Percentiles rank a stretch among this genome's conserved stretches.
Conservation (phyloP, 2,329 filamentous ascomycete species). For the Neodidymelliopsis sp. region DNA sequence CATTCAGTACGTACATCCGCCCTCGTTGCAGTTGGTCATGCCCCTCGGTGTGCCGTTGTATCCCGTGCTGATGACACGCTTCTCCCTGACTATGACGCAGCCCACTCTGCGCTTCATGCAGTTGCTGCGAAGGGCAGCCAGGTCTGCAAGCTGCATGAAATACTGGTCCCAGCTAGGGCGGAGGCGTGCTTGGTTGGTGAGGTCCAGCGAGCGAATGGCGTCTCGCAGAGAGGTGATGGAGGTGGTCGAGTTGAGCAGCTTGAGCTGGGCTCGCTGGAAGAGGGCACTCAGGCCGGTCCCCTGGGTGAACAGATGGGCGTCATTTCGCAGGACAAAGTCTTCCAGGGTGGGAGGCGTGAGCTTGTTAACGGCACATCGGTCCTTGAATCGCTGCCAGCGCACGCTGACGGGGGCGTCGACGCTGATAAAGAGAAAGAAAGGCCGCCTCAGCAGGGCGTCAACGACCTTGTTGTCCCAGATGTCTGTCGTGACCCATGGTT, state of each 20-base stretch:
- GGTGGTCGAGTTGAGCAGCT: slow-evolving; percentile 83
- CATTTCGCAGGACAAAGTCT: slow-evolving; percentile 69
- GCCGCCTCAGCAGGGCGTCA: slow-evolving; percentile 77
- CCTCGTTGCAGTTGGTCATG: slow-evolving; percentile 88
- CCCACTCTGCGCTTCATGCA: slow-evolving; percentile 98
- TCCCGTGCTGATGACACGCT: slow-evolving; percentile 89
- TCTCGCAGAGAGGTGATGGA: slow-evolving; percentile 75
- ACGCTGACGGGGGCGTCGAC: slow-evolving; percentile 88
- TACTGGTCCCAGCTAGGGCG: slow-evolving; percentile 95
- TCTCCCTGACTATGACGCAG: slow-evolving; percentile 86
- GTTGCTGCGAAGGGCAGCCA: slow-evolving; percentile 89
- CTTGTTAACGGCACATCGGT: slow-evolving; percentile 60
- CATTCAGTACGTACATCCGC: slow-evolving; percentile 69
- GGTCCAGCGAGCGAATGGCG: slow-evolving; percentile 75
- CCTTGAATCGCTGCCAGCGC: slow-evolving; percentile 80
- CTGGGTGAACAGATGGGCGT: slow-evolving; percentile 77
- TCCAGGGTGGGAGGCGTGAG: slow-evolving; percentile 62
- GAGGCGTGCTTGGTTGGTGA: slow-evolving; percentile 79
- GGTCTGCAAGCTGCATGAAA: slow-evolving; percentile 95
- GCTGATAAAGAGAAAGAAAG: slow-evolving; percentile 92
- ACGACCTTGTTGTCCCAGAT: slow-evolving; percentile 76
- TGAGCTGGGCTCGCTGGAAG: slow-evolving; percentile 81
- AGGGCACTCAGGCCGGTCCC: slow-evolving; percentile 73
- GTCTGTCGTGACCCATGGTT: slow-evolving; percentile 85
- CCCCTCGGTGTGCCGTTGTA: slow-evolving; percentile 98